A percentile compares a stretch with the other conserved stretches of the same genome.
Conservation (phyloP, 257 asterid genomes). For the Asclepias syriaca region DNA sequence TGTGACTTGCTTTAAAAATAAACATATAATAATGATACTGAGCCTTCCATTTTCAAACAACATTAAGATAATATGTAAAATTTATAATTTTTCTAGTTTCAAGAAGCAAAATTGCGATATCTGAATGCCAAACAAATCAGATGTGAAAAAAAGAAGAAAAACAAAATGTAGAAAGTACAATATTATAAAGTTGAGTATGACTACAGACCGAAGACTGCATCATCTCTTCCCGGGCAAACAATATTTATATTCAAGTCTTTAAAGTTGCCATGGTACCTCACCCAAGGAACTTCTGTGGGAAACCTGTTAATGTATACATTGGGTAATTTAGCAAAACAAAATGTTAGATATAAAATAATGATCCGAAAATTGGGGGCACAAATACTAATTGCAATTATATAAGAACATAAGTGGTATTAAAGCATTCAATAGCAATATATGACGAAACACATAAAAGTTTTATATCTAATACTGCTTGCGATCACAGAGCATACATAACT, state of each 20-base stretch:
- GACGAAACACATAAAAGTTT: not conserved
- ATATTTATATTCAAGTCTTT: constrained; percentile 57
- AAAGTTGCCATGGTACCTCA: constrained; percentile 68
- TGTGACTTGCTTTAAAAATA: no score
- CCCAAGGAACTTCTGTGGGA: constrained; percentile 93
- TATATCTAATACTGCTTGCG: not conserved
- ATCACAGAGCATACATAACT: no score
- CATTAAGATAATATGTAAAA: not conserved
- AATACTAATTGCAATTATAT: not conserved
- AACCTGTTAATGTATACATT: constrained; percentile 45
- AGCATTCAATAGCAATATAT: not conserved
- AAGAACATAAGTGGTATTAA: not conserved
- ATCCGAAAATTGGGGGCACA: not conserved
- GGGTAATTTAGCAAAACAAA: constrained; percentile 12
- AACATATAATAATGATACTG: not conserved
- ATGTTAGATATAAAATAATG: not conserved
- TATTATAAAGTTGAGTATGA: not conserved
- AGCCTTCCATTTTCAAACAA: not conserved
- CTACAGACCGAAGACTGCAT: constrained; percentile 58
- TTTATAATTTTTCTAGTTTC: not conserved
- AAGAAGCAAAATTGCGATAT: not conserved
- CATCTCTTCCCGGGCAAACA: constrained; percentile 89
- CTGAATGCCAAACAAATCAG: not conserved
- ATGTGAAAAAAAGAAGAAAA: not conserved
- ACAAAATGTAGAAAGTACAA: not conserved